Conservation (phyloP, 441 rosid genomes). For the California macrophylla region DNA sequence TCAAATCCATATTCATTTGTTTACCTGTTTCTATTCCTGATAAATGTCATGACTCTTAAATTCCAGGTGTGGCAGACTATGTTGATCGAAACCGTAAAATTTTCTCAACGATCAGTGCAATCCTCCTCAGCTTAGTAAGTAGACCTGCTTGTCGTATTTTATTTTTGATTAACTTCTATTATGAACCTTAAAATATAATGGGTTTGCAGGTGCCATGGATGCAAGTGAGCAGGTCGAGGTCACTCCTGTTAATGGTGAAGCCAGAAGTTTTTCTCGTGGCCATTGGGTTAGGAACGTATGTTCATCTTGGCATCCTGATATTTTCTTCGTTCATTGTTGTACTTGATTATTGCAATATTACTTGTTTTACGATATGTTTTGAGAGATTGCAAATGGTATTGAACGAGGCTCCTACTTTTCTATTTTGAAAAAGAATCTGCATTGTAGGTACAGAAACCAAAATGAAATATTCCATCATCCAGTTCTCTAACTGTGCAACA, state of each 20-base stretch:
- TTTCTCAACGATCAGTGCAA: slow-evolving; percentile 50
- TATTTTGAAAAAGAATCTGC: background rate
- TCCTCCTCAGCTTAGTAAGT: slow-evolving; percentile 76
- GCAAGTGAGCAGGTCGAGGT: slow-evolving; percentile 87
- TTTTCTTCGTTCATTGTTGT: background rate
- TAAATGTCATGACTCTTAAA: slow-evolving; percentile 14
- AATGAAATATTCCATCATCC: background rate
- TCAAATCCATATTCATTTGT: background rate
- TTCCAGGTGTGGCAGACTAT: slow-evolving; percentile 56
- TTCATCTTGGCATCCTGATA: slow-evolving; percentile 13
- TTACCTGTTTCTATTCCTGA: slow-evolving; percentile 7
- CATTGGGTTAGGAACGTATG: slow-evolving; percentile 72
- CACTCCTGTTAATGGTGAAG: slow-evolving; percentile 62
- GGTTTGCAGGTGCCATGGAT: slow-evolving; percentile 82
- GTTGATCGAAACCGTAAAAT: slow-evolving; percentile 66
- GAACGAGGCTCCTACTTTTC: background rate
- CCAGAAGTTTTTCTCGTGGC: slow-evolving; percentile 68
- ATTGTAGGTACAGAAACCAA: background rate
- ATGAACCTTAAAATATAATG: slow-evolving; percentile 13
- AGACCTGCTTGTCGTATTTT: slow-evolving; percentile 16
- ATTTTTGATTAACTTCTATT: background rate
- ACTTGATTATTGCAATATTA: background rate
- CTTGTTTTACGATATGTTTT: background rate
- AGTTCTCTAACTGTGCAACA: background rate
- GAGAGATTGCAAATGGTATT: background rate